Base-by-base conservation (phyloP, 1,139 yeast species). In the Spathaspora jeffriesii region DNA sequence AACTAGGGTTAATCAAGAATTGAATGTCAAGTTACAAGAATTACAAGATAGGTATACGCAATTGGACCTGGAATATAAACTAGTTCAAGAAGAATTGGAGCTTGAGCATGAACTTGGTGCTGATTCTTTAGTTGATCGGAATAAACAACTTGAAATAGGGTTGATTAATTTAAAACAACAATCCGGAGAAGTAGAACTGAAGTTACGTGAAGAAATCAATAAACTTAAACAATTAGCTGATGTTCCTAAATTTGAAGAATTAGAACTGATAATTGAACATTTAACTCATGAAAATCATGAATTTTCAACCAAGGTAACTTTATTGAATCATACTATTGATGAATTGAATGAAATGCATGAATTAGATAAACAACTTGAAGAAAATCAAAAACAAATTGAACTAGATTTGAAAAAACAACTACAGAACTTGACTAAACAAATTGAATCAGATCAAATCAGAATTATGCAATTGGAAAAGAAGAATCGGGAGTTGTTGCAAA, bases 301-400 rank as follows among this genome's bases (percentile, higher is more conserved):
- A 18, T 65, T 84, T 20, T 60, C 58, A 10, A 68, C 64, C 20
- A 67, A 75, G 44, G 67, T 82, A 14, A 58, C 58, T 2, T 61
- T 60, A 15, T 63, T 84, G 36, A 65, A 71, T 40, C 59, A 52
- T 2, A 72, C 80, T 0, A 67, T 85, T 1, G 70, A 70, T 5
- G 91, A 88, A 50, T 67, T 85, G 36, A 84, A 79, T 44, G 84
- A 83, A 47, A 61, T 87, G 20, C 82, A 79, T 50, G 81, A 76
- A 40, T 63, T 88, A 15, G 85, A 83, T 49, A 78, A 72, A 46
- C 85, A 84, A 52, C 67, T 88, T n/a, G 93, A 87, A 50, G 77
- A 73, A 13, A 71, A 71, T 43, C 88, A 82, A 51, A 50, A 63
- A 1, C 76, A 72, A n/a, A 71, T 82, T 1, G 90, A 85, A 53